Base-by-base conservation (phyloP, 2,329 filamentous ascomycete species). In the Hypoxylon sp. region DNA sequence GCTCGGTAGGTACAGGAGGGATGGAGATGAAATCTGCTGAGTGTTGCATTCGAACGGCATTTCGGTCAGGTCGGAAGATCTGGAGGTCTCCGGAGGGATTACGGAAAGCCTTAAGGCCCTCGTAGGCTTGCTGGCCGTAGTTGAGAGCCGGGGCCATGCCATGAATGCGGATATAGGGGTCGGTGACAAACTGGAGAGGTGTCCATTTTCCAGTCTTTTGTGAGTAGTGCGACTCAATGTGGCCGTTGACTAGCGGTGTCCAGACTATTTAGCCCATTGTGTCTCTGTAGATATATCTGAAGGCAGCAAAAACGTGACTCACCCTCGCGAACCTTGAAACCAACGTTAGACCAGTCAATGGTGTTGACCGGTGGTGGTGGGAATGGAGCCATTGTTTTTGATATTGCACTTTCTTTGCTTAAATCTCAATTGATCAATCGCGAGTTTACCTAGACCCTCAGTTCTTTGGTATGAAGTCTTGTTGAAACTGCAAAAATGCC, bases 101-200 rank as follows among this genome's bases (percentile, higher is more conserved):
- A 57, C 93, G 91, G 81, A 97, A 97, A 46, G 93, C 92, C 74
- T 97, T 97, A 70, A 97, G 85, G n/a, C 94, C 94, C 72, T 99
- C 94, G 78, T 96, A 99, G 65, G 91, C 93, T 76, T 97, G 94
- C 70, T 96, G 91, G 51, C 93, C 91, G 72, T 99, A 99, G 80
- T 99, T 99, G 60, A 97, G 83, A 31, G 86, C 93, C 0, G 94
- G 92, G 0, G 92, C 87, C 90, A 99, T 94, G 72, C 93, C 94
- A 73, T 97, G 93, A 68, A 97, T 86, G 61, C 87, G 86, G 64
- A 97, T 83, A 77, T 82, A 92, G 5, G 93, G 93, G 64, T 93
- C 90, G 54, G 83, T 74, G 55, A 97, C 85, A 74, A 96, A 96
- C 58, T 81, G 76, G 17, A 90, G 91, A 9, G 85, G 72, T 0